These are phyloP conservation scores for Ustilago vetiveriae DNA, from an alignment of 1,284 basidiomycete species.

Conservation along the genomic window DNA sequence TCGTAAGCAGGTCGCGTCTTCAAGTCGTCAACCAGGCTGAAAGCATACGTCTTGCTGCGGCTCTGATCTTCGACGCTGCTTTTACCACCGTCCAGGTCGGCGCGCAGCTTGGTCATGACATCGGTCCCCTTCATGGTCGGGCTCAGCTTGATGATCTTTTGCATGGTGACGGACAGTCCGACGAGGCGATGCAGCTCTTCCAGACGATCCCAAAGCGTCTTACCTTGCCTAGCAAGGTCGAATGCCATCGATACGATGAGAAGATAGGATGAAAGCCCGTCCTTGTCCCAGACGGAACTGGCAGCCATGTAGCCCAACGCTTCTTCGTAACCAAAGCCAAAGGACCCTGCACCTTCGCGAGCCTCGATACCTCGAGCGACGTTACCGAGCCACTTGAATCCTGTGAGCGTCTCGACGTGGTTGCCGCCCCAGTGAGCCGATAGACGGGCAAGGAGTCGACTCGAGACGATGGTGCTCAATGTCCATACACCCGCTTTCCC, in stretches of 20 bases:
- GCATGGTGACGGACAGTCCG: slow-evolving; percentile 53
- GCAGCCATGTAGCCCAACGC: slow-evolving; percentile 61
- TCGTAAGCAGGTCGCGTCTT: slow-evolving; percentile 27
- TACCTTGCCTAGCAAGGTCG: slow-evolving; percentile 37
- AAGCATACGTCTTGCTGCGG: slow-evolving; percentile 5
- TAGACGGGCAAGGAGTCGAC: slow-evolving; percentile 50
- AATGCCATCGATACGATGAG: slow-evolving; percentile 53
- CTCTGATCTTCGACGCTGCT: slow-evolving; percentile 15
- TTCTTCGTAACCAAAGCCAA: slow-evolving; percentile 60
- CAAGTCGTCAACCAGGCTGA: slow-evolving; percentile 56
- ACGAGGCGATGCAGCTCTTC: slow-evolving; percentile 54
- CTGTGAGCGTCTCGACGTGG: slow-evolving; percentile 58
- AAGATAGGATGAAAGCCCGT: slow-evolving; percentile 57
- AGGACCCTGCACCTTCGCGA: slow-evolving; percentile 40
- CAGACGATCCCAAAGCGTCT: slow-evolving; percentile 57
- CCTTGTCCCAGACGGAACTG: slow-evolving; percentile 59
- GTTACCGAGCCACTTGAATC: slow-evolving; percentile 63
- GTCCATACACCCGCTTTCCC: slow-evolving; percentile 36
- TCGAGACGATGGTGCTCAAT: slow-evolving; percentile 57
- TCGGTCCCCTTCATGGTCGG: slow-evolving; percentile 49
- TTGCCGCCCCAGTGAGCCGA: slow-evolving; percentile 41
- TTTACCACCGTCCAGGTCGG: slow-evolving; percentile 38
- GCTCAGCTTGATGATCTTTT: slow-evolving; percentile 56
- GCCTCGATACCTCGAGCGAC: slow-evolving; percentile 47
- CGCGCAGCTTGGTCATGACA: slow-evolving; percentile 53